phyloP scores from a whole-genome alignment of 257 asterid species.

The Nicotiana undulata region DNA sequence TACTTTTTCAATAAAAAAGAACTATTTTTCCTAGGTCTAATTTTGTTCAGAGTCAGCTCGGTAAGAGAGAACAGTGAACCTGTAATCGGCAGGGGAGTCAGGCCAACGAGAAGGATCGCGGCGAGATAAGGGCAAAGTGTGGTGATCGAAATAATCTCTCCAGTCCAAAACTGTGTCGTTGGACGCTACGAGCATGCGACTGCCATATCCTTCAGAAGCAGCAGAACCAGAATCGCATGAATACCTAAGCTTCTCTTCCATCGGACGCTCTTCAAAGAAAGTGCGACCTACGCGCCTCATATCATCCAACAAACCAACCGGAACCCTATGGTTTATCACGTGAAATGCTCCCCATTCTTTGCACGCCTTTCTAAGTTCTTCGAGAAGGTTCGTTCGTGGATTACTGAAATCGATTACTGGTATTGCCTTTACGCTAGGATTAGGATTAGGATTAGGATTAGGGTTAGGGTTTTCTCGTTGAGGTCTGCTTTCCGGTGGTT shows the following conservation, averaged over 20 bases:
- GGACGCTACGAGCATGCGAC: slow-evolving; percentile 67
- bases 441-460: neutral
- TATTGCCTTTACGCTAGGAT: neutral
- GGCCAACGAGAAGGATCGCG: slow-evolving; percentile 75
- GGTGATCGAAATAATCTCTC: slow-evolving; percentile 94
- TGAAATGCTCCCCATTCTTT: slow-evolving; percentile 91
- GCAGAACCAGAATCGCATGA: slow-evolving; percentile 55
- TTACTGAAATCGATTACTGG: slow-evolving; percentile 47
- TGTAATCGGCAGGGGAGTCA: slow-evolving; percentile 52
- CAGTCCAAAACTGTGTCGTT: slow-evolving; percentile 80
- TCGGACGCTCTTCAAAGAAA: slow-evolving; percentile 56
- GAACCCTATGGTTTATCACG: slow-evolving; percentile 63
- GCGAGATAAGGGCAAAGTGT: slow-evolving; percentile 65
- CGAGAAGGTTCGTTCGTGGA: slow-evolving; percentile 8
- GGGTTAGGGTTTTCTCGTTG: neutral
- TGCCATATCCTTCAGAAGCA: slow-evolving; percentile 93
- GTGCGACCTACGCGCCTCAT: slow-evolving; percentile 45
- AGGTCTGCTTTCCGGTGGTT: slow-evolving; percentile 59
- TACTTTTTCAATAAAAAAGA: neutral
- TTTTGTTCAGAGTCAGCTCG: neutral
- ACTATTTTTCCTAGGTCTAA: neutral
- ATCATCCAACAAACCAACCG: slow-evolving; percentile 39
- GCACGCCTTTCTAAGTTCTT: slow-evolving; percentile 46
- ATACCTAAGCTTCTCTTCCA: slow-evolving; percentile 57
- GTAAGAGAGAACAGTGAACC: slow-evolving; percentile 26